A percentile compares a stretch with the other conserved stretches of the same genome.
Evolutionary conservation across 2,329 filamentous ascomycete genomes (phyloP).

Genomic region (Ophiostoma montium): DNA sequence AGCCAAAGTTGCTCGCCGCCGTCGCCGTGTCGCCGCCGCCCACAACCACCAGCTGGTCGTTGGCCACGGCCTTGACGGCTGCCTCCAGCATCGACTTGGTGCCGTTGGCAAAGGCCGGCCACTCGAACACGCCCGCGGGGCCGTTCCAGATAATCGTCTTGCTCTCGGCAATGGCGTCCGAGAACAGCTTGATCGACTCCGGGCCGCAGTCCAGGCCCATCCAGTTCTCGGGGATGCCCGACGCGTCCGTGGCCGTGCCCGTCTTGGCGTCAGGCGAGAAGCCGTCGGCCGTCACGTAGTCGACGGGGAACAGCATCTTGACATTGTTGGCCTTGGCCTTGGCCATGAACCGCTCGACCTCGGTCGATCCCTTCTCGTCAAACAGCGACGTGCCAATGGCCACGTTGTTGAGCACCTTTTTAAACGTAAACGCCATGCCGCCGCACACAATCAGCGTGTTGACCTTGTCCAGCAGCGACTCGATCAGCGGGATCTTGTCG

Average conservation of each 20-base stretch:
- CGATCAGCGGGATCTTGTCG: constrained; percentile 99
- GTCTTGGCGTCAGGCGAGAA: constrained; percentile 74
- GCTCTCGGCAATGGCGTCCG: constrained; percentile 70
- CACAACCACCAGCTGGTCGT: constrained; percentile 93
- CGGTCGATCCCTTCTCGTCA: constrained; percentile 88
- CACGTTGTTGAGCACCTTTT: constrained; percentile 90
- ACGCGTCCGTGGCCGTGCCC: constrained; percentile 68
- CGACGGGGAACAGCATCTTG: constrained; percentile 84
- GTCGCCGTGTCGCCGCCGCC: constrained; percentile 97
- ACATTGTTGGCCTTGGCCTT: constrained; percentile 97
- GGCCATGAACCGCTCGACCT: constrained; percentile 70
- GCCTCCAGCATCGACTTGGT: constrained; percentile 89
- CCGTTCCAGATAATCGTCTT: constrained; percentile 99
- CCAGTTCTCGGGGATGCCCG: constrained; percentile 92
- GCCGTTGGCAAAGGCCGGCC: constrained; percentile 82
- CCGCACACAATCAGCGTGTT: constrained; percentile 93
- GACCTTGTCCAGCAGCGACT: constrained; percentile 97
- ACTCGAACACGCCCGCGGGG: constrained; percentile 92
- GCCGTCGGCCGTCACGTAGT: constrained; percentile 94
- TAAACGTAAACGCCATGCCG: constrained; percentile 99
- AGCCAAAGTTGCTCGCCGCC: constrained; percentile 91
- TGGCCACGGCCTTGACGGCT: constrained; percentile 58
- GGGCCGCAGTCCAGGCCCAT: constrained; percentile 93
- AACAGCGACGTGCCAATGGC: constrained; percentile 85
- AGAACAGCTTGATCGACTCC: constrained; percentile 78